phyloP scores from a whole-genome alignment of 768 basidiomycete species.

The Kockovaella imperatae region DNA sequence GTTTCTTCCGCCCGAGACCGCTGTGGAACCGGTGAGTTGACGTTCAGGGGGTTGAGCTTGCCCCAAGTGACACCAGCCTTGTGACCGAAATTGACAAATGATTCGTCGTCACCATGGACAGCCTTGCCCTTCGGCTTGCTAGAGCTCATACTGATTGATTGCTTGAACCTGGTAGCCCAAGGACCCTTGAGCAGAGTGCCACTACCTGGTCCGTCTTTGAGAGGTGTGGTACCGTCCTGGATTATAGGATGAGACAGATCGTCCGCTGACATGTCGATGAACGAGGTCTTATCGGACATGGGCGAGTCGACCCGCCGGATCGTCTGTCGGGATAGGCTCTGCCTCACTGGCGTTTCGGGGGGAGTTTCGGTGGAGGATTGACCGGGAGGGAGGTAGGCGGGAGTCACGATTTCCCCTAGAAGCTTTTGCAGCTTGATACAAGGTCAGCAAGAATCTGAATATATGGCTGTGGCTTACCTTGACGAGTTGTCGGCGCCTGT shows the following conservation, averaged over 20 bases:
- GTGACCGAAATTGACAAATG: background rate
- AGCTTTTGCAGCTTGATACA: background rate
- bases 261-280: background rate
- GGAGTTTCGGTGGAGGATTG: background rate
- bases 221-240: too few species aligned
- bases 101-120: background rate
- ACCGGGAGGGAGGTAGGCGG: background rate
- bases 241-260: too few species aligned
- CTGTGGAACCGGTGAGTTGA: background rate
- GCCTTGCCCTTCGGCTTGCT: too few species aligned
- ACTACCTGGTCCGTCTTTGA: too few species aligned
- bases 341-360: background rate
- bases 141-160: too few species aligned
- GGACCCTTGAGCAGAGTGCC: too few species aligned
- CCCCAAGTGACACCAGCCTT: background rate
- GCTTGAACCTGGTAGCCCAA: too few species aligned
- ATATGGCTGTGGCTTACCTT: background rate
- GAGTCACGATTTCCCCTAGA: background rate
- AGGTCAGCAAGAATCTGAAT: background rate
- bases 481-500: background rate
- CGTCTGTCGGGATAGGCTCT: background rate
- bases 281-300: background rate
- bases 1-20: background rate
- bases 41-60: background rate
- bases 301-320: background rate